Base-by-base conservation (phyloP, 768 basidiomycete species). In the Xerocomellus amylosporus region DNA sequence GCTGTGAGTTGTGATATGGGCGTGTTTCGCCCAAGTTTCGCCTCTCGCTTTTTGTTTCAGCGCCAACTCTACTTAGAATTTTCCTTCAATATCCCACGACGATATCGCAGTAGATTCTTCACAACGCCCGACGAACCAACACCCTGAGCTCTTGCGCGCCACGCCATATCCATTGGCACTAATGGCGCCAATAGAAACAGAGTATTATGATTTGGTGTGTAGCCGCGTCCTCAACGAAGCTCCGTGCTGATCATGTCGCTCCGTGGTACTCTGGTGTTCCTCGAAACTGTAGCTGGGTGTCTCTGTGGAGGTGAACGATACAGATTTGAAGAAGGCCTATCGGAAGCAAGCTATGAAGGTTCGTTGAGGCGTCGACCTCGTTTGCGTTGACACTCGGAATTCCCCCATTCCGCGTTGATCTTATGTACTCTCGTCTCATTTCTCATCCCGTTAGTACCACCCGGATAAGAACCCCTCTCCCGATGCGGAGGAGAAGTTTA, bases 401-500 rank as follows among this genome's bases (percentile, higher is more conserved):
- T n/a, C 15, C 33, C 37, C 34, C 37, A 2, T 31, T 15, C 34
- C 41, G 30, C 28, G 14, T 47, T 19, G 17, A 42, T 54, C 37
- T 20, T 28, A 20, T 17, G n/a, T 41, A 5, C 15, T 19, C 17
- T 37, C 36, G 4, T 34, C 26, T 49, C n/a, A 19, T 51, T 30
- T 40, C 34, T 54, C 41, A 14, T 45, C 55, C 37, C n/a, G 19
- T 31, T 61, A 94, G 90, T 96, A 87, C 68, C 94, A 97, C 68
- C 95, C 94, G 5, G 95, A 97, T 74, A 97, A 96, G 80, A 98
- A 98, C 65, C 80, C 84, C 8, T 88, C 91, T 5, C 80, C 85
- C n/a, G 92, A 93, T 64, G 97, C 96, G 1, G 93, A 94, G 68
- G 88, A 90, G 69, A 94, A 86, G 76, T 99, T 99, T 78, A 96